Evolutionary conservation across 2,329 filamentous ascomycete genomes (phyloP).

Genomic region (Pestalotiopsis sp.): DNA sequence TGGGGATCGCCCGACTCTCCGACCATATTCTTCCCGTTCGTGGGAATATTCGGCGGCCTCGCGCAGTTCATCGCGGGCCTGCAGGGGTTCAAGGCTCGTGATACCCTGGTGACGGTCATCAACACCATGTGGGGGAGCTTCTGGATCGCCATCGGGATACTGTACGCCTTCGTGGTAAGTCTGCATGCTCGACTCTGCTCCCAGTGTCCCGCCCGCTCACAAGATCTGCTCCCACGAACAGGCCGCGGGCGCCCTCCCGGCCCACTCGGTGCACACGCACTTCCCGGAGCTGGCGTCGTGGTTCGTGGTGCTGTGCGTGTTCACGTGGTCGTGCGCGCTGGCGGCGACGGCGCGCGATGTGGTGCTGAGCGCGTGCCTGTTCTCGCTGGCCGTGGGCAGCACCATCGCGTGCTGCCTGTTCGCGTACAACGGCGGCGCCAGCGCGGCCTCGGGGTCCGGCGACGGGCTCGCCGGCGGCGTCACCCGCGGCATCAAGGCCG

Average conservation of each 20-base stretch:
- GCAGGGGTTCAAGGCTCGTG: slow-evolving; percentile 18
- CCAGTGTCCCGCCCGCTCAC: background rate
- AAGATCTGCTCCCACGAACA: background rate
- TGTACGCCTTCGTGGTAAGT: slow-evolving; percentile 16
- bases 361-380: slow-evolving; percentile 16
- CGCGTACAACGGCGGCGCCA: slow-evolving; percentile 15
- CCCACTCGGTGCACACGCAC: slow-evolving; percentile 18
- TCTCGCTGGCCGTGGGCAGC: slow-evolving; percentile 11
- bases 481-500: slow-evolving; percentile 16
- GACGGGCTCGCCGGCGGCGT: slow-evolving; percentile 17
- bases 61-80: slow-evolving; percentile 31
- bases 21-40: slow-evolving; percentile 30
- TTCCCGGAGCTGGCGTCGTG: slow-evolving; percentile 18
- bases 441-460: slow-evolving; percentile 12
- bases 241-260: slow-evolving; percentile 15
- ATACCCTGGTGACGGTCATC: slow-evolving; percentile 16
- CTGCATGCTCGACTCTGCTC: background rate
- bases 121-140: slow-evolving; percentile 17
- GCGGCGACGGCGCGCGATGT: slow-evolving; percentile 17
- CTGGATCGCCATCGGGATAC: slow-evolving; percentile 16
- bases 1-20: slow-evolving; percentile 25
- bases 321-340: slow-evolving; percentile 18
- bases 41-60: slow-evolving; percentile 27
- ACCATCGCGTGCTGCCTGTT: slow-evolving; percentile 18
- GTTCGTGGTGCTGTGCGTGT: slow-evolving; percentile 17